phyloP scores from a whole-genome alignment of 2,329 filamentous ascomycete genomes.

The Diaporthe ampelina region DNA sequence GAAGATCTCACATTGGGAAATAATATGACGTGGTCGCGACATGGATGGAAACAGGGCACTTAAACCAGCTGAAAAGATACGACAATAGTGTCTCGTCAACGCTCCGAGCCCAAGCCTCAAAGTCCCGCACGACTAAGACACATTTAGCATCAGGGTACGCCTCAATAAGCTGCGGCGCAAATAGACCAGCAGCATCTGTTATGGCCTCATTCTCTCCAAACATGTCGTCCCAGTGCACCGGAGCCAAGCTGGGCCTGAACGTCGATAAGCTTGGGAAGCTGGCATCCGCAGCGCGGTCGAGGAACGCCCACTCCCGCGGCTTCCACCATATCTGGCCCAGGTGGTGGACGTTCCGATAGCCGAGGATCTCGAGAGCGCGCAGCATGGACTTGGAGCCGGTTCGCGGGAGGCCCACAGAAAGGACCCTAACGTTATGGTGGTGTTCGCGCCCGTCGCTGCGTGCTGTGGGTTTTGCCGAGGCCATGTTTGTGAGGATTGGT shows the following conservation, averaged over 20 bases:
- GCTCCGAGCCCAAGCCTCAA: slow-evolving; percentile 42
- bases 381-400: slow-evolving; percentile 35
- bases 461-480: slow-evolving; percentile 4
- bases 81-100: slow-evolving; percentile 44
- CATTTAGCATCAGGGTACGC: slow-evolving; percentile 44
- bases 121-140: slow-evolving; percentile 42
- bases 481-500: slow-evolving; percentile 16
- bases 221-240: slow-evolving; percentile 41
- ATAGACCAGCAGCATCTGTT: slow-evolving; percentile 42
- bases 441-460: background rate
- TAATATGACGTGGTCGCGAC: too few species aligned
- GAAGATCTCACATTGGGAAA: too few species aligned
- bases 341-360: slow-evolving; percentile 30
- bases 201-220: slow-evolving; percentile 42
- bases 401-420: slow-evolving; percentile 36
- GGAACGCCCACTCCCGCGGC: slow-evolving; percentile 28
- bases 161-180: slow-evolving; percentile 39
- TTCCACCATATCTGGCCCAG: slow-evolving; percentile 22
- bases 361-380: slow-evolving; percentile 23
- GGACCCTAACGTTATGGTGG: slow-evolving; percentile 20
- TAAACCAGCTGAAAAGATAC: slow-evolving; percentile 15
- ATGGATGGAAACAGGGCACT: background rate
- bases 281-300: slow-evolving; percentile 32
- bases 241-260: slow-evolving; percentile 13
- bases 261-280: slow-evolving; percentile 35